Evolutionary conservation across 768 basidiomycete genomes (phyloP).

Genomic region (Gloeostereum incarnatum): DNA sequence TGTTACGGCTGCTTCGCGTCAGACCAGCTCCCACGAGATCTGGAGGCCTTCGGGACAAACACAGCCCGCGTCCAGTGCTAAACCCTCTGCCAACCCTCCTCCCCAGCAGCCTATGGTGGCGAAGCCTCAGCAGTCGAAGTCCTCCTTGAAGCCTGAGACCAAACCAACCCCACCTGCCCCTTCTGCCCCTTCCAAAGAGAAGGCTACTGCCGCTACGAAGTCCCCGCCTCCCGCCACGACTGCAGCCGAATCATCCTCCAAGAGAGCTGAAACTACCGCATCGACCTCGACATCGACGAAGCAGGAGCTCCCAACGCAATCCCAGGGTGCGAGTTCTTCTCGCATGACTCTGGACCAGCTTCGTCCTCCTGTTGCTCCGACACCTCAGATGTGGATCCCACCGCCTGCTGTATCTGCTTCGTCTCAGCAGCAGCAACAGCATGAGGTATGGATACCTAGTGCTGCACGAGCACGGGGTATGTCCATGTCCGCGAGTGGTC

Average conservation of each 20-base stretch:
- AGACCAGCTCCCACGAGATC: not conserved
- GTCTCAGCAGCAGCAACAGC: conserved; percentile 1
- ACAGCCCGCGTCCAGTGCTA: not conserved
- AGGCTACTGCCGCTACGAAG: conserved; percentile 12
- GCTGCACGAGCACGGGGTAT: not conserved
- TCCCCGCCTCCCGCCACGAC: conserved; percentile 9
- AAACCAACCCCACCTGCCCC: conserved; percentile 5
- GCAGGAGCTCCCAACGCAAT: conserved; percentile 10
- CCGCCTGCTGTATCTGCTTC: conserved; percentile 1
- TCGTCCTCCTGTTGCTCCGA: conserved; percentile 9
- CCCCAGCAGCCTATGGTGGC: not conserved
- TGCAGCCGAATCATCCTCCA: too few relatives aligned
- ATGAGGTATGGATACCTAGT: conserved; percentile 10
- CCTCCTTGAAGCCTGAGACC: not conserved
- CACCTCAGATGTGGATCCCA: conserved; percentile 4
- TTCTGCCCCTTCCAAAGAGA: conserved; percentile 10
- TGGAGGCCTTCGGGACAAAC: not conserved
- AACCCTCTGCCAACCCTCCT: not conserved
- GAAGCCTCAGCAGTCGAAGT: not conserved
- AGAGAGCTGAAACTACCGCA: too few relatives aligned
- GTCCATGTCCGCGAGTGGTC: conserved; percentile 5
- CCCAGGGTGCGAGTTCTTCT: conserved; percentile 10
- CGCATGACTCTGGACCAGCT: conserved; percentile 13
- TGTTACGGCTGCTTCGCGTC: not conserved
- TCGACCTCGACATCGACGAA: conserved; percentile 7